phyloP scores from a whole-genome alignment of 805 yeast genomes.

The Nakazawaea wickerhamii region DNA sequence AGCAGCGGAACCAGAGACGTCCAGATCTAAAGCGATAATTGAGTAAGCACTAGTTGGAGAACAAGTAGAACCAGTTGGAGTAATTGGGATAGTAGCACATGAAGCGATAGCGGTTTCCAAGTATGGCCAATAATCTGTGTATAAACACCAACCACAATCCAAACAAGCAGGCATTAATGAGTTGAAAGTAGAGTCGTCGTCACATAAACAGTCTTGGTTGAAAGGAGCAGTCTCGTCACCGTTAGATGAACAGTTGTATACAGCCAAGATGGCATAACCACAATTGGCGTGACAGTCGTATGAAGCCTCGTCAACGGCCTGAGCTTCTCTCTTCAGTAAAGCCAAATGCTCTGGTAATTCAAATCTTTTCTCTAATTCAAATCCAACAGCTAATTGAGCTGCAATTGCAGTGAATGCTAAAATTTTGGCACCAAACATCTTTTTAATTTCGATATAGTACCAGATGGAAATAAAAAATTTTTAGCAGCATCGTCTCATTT shows the following conservation, averaged over 20 bases:
- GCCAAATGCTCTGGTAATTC: slow-evolving; percentile 2
- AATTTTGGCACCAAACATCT: not conserved
- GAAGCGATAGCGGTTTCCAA: slow-evolving; percentile 7
- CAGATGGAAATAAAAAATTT: too few relatives aligned
- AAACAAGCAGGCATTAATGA: slow-evolving; percentile 8
- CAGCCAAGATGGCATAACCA: slow-evolving; percentile 13
- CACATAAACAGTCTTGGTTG: slow-evolving; percentile 11
- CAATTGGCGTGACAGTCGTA: slow-evolving; percentile 13
- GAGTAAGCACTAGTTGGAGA: slow-evolving; percentile 5
- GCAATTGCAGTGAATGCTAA: not conserved
- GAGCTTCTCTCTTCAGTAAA: slow-evolving; percentile 5
- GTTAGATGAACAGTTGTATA: slow-evolving; percentile 4
- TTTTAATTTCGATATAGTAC: not conserved
- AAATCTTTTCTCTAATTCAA: not conserved
- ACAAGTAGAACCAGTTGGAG: slow-evolving; percentile 14
- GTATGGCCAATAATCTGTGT: slow-evolving; percentile 11
- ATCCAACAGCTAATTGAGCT: not conserved
- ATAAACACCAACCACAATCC: slow-evolving; percentile 15
- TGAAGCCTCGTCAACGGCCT: slow-evolving; percentile 1
- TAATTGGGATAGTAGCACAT: slow-evolving; percentile 9
- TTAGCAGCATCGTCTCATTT: too few relatives aligned
- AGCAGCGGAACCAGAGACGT: not conserved
- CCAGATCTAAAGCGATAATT: not conserved
- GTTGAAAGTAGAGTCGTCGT: slow-evolving; percentile 7
- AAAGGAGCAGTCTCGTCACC: slow-evolving; percentile 8